Base-by-base conservation (phyloP, 2,329 filamentous ascomycete genomes). In the Neodidymelliopsis sp. region DNA sequence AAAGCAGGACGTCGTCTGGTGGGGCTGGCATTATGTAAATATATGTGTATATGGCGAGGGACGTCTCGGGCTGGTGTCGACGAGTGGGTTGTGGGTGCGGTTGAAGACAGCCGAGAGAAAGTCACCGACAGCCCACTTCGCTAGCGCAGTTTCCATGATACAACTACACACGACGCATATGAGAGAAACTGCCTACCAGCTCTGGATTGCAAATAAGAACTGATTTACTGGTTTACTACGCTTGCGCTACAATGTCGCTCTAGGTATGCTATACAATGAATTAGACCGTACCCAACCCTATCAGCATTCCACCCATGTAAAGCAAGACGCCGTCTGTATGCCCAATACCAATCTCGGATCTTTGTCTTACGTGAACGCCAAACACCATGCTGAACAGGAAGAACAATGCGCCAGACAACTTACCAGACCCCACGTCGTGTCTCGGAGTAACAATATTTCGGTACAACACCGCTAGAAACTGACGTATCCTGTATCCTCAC, bases 401-500 rank as follows among this genome's bases (percentile, higher is more conserved):
- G 6, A 24, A 40, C 5, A n/a, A 50, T 35, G 35, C 39, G 47
- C 47, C 40, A 18, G 13, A 16, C n/a, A 47, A 28, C 35, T 24
- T 34, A 44, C 35, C 30, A 40, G 38, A 41, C 42, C 13, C 36
- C 30, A 23, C 31, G 13, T 46, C 23, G 27, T 31, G 45, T 41
- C 49, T 42, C 22, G 19, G 12, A 34, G 28, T 35, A 40, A 47
- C 35, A 27, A 24, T 13, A 39, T 29, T 8, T 3, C 22, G 1
- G n/a, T 9, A 22, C 23, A 23, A 33, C 4, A 10, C 18, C 28
- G 12, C 63, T 37, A 74, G 24, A 73, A 66, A 48, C 71, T 74
- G 36, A 73, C 72, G 47, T 73, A 68, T 20, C 70, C 71, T 4
- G 62, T 66, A 9, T 72, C 71, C 13, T 71, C 67, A n/a, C 56